Percentiles rank a stretch among this genome's conserved stretches.
Conservation (phyloP, 345 rosid genomes). For the Acer campestre region DNA sequence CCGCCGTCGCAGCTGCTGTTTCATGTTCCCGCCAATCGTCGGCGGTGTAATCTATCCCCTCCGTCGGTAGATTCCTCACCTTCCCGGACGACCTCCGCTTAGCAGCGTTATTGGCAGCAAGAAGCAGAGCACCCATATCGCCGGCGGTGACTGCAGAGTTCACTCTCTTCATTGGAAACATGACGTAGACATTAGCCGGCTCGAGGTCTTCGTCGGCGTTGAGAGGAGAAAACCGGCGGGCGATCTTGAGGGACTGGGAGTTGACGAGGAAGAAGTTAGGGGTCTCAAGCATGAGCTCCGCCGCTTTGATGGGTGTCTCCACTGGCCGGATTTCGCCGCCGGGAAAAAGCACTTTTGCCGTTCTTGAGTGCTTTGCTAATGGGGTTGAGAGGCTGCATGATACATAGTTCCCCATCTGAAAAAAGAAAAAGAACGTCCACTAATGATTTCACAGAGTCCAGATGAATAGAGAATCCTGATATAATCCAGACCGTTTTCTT, state of each 20-base stretch:
- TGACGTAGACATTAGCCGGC: constrained; percentile 58
- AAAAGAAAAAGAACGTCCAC: too few species aligned
- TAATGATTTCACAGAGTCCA: too few species aligned
- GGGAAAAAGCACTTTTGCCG: constrained; percentile 66
- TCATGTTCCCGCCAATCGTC: constrained; percentile 24
- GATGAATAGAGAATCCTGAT: too few species aligned
- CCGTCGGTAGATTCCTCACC: constrained; percentile 33
- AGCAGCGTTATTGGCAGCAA: constrained; percentile 28
- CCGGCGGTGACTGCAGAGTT: constrained; percentile 58
- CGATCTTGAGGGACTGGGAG: constrained; percentile 63
- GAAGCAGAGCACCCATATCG: constrained; percentile 65
- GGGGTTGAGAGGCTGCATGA: constrained; percentile 57
- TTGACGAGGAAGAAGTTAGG: constrained; percentile 78
- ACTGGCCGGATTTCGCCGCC: constrained; percentile 63
- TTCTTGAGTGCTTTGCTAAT: constrained; percentile 33
- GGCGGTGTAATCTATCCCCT: neutral
- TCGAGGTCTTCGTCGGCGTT: constrained; percentile 82
- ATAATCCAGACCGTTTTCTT: too few species aligned
- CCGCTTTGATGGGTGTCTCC: constrained; percentile 60
- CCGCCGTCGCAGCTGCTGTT: constrained; percentile 15
- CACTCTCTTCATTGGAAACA: constrained; percentile 75
- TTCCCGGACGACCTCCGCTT: constrained; percentile 41
- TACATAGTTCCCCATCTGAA: constrained; percentile 71
- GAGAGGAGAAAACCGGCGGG: constrained; percentile 66
- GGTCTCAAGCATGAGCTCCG: constrained; percentile 85